Conservation (phyloP, 176 grass and related monocot species). For the Triticum aestivum region DNA sequence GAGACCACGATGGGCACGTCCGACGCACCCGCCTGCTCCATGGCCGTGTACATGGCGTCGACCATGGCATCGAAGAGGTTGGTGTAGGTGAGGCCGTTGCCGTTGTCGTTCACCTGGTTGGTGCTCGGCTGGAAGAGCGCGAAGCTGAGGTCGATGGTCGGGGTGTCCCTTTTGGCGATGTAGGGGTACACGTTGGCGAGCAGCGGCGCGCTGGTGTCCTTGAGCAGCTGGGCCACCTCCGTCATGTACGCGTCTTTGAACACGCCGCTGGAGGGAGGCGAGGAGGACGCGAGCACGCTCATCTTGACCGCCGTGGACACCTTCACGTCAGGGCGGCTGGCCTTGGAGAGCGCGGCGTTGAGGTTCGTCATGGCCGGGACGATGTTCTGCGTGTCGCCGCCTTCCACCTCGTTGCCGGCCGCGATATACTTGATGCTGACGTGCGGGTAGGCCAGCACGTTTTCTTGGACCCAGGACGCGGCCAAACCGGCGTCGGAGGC, state of each 20-base stretch:
- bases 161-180: not conserved
- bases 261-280: constrained; percentile 13
- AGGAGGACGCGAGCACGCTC: not conserved
- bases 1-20: constrained; percentile 64
- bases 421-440: constrained; percentile 76
- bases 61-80: constrained; percentile 61
- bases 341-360: constrained; percentile 48
- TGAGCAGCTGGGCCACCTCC: constrained; percentile 15
- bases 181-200: constrained; percentile 53
- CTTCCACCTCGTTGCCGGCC: constrained; percentile 75
- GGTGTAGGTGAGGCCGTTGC: constrained; percentile 19
- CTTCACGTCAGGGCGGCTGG: constrained; percentile 32
- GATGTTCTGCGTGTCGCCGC: constrained; percentile 15
- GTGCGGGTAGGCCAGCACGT: constrained; percentile 26
- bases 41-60: constrained; percentile 35
- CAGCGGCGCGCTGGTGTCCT: constrained; percentile 17
- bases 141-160: not conserved
- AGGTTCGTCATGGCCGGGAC: constrained; percentile 70
- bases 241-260: constrained; percentile 19
- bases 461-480: constrained; percentile 23
- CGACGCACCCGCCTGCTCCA: constrained; percentile 53
- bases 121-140: constrained; percentile 19
- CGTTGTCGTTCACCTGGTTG: not conserved
- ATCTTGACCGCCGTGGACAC: constrained; percentile 24
- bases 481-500: constrained; percentile 37